Evolutionary conservation across 1,139 yeast genomes (phyloP).

Genomic region (Geotrichum candidum): DNA sequence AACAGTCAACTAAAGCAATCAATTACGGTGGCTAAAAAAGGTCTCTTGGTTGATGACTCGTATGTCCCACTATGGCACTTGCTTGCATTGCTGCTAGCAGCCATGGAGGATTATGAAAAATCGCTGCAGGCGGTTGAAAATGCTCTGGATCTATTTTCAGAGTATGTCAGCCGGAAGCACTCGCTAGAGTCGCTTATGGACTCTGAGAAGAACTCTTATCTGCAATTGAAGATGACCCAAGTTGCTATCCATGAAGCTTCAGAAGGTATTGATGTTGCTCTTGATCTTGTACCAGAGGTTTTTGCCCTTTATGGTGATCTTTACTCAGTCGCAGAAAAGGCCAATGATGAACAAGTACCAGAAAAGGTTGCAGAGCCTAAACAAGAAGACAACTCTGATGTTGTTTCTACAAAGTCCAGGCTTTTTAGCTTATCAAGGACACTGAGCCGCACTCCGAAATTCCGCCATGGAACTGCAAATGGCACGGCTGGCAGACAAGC

Average conservation of each 20-base stretch:
- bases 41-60: slow-evolving; percentile 38
- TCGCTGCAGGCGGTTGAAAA: slow-evolving; percentile 43
- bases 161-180: slow-evolving; percentile 17
- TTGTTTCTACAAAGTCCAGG: slow-evolving; percentile 1
- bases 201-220: slow-evolving; percentile 40
- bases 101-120: slow-evolving; percentile 45
- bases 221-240: slow-evolving; percentile 73
- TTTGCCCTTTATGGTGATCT: slow-evolving; percentile 55
- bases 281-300: slow-evolving; percentile 61
- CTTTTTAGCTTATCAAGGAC: slow-evolving; percentile 3
- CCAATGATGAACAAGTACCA: neutral
- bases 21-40: slow-evolving; percentile 33
- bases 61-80: slow-evolving; percentile 48
- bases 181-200: slow-evolving; percentile 5
- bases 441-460: slow-evolving; percentile 2
- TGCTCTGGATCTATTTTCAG: slow-evolving; percentile 32
- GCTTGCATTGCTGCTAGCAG: slow-evolving; percentile 47
- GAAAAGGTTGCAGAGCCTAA: neutral
- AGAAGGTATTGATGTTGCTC: slow-evolving; percentile 54
- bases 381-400: neutral
- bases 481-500: neutral
- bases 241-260: slow-evolving; percentile 62
- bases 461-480: neutral
- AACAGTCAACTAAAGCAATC: slow-evolving; percentile 28
- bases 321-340: slow-evolving; percentile 32